These are phyloP conservation scores for Solanum bulbocastanum DNA, from an alignment of 257 asterid species.

Conservation along the genomic window DNA sequence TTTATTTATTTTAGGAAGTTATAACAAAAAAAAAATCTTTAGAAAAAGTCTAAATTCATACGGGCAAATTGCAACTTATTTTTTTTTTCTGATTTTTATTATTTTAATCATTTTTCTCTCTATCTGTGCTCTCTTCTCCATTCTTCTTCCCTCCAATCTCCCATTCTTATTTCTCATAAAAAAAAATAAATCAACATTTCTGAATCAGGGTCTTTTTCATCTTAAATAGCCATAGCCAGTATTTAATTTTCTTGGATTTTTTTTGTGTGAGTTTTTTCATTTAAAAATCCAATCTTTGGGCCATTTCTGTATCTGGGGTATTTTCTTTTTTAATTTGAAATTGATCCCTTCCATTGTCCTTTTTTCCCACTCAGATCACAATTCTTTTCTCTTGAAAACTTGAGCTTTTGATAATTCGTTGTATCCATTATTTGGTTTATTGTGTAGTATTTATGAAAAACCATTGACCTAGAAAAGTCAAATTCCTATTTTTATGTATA, in stretches of 20 bases:
- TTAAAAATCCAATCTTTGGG: neutral
- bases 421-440: neutral
- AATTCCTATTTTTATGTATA: neutral
- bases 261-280: neutral
- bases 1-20: neutral
- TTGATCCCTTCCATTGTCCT: neutral
- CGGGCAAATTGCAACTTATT: conserved; percentile 18
- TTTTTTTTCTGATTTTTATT: neutral
- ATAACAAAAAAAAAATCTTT: conserved; percentile 7
- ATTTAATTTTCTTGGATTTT: neutral
- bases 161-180: neutral
- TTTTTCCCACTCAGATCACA: neutral
- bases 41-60: conserved; percentile 9
- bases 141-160: conserved; percentile 3
- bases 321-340: neutral
- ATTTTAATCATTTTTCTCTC: neutral
- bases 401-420: neutral
- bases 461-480: conserved; percentile 1
- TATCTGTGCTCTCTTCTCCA: neutral
- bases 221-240: neutral
- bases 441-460: neutral
- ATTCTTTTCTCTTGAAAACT: neutral
- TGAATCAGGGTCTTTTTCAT: neutral
- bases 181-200: neutral
- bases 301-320: neutral